Base-by-base conservation (phyloP, 1,284 basidiomycete genomes). In the Boletus mariae region DNA sequence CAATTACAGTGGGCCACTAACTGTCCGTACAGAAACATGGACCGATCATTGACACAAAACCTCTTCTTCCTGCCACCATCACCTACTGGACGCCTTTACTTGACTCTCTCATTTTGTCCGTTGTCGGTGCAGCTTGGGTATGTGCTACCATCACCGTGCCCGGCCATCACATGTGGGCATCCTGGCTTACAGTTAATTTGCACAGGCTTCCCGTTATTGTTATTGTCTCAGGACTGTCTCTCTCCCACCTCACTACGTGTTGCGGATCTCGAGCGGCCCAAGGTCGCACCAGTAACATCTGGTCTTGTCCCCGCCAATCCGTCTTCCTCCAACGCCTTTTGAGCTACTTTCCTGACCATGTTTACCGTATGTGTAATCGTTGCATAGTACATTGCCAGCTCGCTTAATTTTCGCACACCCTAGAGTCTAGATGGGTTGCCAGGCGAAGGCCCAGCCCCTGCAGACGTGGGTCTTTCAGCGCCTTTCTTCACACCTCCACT, bases 381-480 rank as follows among this genome's bases (percentile, higher is more conserved):
- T 37, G 11, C 34, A 31, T 4, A 2, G 15, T 32, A 6, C 38
- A 8, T 17, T 25, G 29, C 37, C 17, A 17, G 4, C 4, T 38
- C 11, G 15, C 47, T 54, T 15, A 52, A 44, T 35, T 23, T 15
- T 41, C 13, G 26, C 34, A 17, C 20, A 38, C 38, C 31, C 37
- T 17, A 62, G 62, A 5, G 7, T 3, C 2, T 8, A 3, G 12
- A n/a, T 4, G 45, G 2, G 3, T 15, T 29, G 26, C 10, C 50
- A 26, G 5, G 6, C 13, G 52, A 35, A 0, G 60, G 49, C 0
- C 65, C 67, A 0, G 29, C 57, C 38, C 29, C 55, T 37, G 51
- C 64, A 34, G 68, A 71, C 0, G 66, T 71, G 43, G 38, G 70
- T 56, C 3, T 44, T 38, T 40, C 40, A 10, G 2, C 1, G 2